Evolutionary conservation across 2,329 filamentous ascomycete species (phyloP).

Genomic region (Fusarium sulawesiense): DNA sequence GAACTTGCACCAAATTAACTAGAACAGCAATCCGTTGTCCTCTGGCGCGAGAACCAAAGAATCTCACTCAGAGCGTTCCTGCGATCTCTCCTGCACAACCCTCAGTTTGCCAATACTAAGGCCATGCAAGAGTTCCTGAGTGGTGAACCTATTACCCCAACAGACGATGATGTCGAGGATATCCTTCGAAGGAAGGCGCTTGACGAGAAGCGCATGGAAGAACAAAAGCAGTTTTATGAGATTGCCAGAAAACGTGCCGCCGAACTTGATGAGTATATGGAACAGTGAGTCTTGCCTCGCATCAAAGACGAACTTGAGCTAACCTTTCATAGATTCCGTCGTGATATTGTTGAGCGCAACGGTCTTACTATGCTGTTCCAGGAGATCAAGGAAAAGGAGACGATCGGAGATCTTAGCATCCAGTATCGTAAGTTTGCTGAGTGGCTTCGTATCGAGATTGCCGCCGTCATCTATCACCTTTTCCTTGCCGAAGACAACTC

Average conservation of each 20-base stretch:
- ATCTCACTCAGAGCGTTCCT: constrained; percentile 92
- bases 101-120: constrained; percentile 83
- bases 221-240: constrained; percentile 95
- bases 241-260: constrained; percentile 90
- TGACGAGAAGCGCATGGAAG: constrained; percentile 88
- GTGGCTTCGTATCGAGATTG: constrained; percentile 96
- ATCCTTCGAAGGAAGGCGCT: constrained; percentile 82
- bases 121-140: constrained; percentile 88
- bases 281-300: constrained; percentile 69
- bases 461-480: constrained; percentile 94
- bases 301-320: constrained; percentile 15
- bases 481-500: constrained; percentile 99
- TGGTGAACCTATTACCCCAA: constrained; percentile 75
- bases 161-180: constrained; percentile 85
- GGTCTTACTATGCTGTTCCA: constrained; percentile 92
- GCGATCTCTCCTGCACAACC: constrained; percentile 85
- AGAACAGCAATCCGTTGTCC: constrained; percentile 60
- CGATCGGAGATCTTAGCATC: constrained; percentile 86
- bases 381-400: constrained; percentile 91
- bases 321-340: constrained; percentile 64
- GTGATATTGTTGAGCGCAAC: constrained; percentile 76
- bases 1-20: constrained; percentile 44
- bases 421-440: constrained; percentile 99
- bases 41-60: constrained; percentile 90
- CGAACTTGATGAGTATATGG: constrained; percentile 98